phyloP scores from a whole-genome alignment of 2,329 filamentous ascomycete species.

The Fusarium concolor region DNA sequence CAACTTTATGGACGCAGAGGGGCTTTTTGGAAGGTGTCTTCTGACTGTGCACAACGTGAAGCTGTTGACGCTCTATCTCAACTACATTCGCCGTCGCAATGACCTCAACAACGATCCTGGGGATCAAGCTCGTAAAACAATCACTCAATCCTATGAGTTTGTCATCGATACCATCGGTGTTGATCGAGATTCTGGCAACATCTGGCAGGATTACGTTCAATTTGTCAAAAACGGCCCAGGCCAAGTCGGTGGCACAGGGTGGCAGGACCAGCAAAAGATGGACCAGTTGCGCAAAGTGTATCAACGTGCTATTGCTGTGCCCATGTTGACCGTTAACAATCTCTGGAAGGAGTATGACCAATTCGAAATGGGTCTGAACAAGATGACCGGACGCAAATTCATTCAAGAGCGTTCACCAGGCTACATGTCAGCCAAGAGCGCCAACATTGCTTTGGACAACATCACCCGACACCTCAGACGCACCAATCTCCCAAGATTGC shows the following conservation, averaged over 20 bases:
- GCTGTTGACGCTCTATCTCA: conserved; percentile 92
- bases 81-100: conserved; percentile 93
- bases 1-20: conserved; percentile 82
- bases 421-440: conserved; percentile 96
- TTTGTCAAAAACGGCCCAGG: conserved; percentile 92
- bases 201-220: conserved; percentile 96
- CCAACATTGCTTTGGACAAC: conserved; percentile 90
- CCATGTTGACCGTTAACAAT: conserved; percentile 82
- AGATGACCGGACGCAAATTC: conserved; percentile 92
- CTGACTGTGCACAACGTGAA: conserved; percentile 83
- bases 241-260: conserved; percentile 82
- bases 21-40: conserved; percentile 84
- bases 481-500: conserved; percentile 81
- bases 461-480: conserved; percentile 81
- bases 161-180: conserved; percentile 90
- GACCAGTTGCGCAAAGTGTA: conserved; percentile 92
- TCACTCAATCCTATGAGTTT: conserved; percentile 91
- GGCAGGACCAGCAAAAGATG: conserved; percentile 99
- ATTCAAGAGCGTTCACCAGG: conserved; percentile 91
- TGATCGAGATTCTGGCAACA: conserved; percentile 87
- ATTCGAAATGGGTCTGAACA: conserved; percentile 95
- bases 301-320: conserved; percentile 87
- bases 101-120: conserved; percentile 82
- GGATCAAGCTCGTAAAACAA: conserved; percentile 80
- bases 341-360: conserved; percentile 98